Evolutionary conservation across 2,329 filamentous ascomycete species (phyloP).

Genomic region (Graphiopsis chlorocephala): DNA sequence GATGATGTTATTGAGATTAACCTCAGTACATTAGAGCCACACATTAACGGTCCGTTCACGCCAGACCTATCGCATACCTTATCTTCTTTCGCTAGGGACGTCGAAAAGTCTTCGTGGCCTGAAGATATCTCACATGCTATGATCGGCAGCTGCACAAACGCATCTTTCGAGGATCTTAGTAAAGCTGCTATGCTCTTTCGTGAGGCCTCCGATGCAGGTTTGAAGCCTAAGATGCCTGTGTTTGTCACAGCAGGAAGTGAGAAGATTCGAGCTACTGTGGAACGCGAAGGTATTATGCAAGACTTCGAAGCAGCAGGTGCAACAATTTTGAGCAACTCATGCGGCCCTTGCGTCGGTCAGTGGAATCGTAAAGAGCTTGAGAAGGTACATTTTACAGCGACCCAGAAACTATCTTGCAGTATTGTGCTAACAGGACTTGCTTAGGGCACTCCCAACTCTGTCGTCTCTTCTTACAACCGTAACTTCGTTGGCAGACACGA

Average conservation of each 20-base stretch:
- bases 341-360: slow-evolving; percentile 76
- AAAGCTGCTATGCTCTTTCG: slow-evolving; percentile 86
- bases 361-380: slow-evolving; percentile 64
- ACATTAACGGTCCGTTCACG: slow-evolving; percentile 98
- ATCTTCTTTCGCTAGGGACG: slow-evolving; percentile 92
- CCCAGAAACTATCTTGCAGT: slow-evolving; percentile 53
- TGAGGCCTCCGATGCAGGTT: slow-evolving; percentile 84
- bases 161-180: slow-evolving; percentile 83
- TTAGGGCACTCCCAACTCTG: slow-evolving; percentile 96
- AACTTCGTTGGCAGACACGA: slow-evolving; percentile 99
- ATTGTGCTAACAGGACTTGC: too few species aligned
- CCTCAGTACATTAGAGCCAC: slow-evolving; percentile 88
- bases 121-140: slow-evolving; percentile 93
- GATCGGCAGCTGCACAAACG: slow-evolving; percentile 98
- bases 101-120: slow-evolving; percentile 92
- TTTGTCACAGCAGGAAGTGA: slow-evolving; percentile 94
- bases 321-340: slow-evolving; percentile 91
- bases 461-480: slow-evolving; percentile 98
- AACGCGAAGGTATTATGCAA: slow-evolving; percentile 58
- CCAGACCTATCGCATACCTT: slow-evolving; percentile 96
- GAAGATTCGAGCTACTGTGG: slow-evolving; percentile 92
- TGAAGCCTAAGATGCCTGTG: slow-evolving; percentile 92
- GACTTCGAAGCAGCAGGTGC: slow-evolving; percentile 96
- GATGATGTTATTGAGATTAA: slow-evolving; percentile 96
- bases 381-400: slow-evolving; percentile 41